phyloP scores from a whole-genome alignment of 352 stramenopile species.

The Elongisporangium senticosum region DNA sequence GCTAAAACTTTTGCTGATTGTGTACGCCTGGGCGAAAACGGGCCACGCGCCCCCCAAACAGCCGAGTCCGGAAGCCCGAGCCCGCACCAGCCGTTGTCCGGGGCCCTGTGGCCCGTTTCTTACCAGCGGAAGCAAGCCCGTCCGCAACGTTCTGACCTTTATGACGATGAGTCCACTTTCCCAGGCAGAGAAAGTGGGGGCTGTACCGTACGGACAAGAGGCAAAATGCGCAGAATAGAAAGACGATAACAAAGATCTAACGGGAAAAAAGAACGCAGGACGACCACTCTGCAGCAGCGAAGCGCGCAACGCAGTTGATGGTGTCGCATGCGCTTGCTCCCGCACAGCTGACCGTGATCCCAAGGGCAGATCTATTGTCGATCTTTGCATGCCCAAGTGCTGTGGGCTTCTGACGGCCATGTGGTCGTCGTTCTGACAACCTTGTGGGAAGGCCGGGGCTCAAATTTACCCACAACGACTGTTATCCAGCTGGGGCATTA shows the following conservation, averaged over 20 bases:
- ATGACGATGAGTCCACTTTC: neutral
- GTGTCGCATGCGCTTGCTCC: neutral
- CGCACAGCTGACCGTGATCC: neutral
- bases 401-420: neutral
- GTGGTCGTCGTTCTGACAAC: neutral
- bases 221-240: neutral
- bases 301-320: neutral
- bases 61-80: neutral
- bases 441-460: neutral
- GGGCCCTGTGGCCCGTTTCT: neutral
- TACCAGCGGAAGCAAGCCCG: neutral
- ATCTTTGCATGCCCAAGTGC: neutral
- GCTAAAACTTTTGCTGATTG: neutral
- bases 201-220: neutral
- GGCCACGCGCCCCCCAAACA: neutral
- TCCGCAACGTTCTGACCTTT: neutral
- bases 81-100: neutral
- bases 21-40: neutral
- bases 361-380: neutral
- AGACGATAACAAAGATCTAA: neutral
- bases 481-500: neutral
- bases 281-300: neutral
- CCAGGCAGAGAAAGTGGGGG: neutral
- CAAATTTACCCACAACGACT: too few relatives aligned
- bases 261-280: neutral